Percentiles rank a stretch among this genome's conserved stretches.
Conservation (phyloP, 495 filamentous ascomycete species). For the Aspergillus funiculosus region DNA sequence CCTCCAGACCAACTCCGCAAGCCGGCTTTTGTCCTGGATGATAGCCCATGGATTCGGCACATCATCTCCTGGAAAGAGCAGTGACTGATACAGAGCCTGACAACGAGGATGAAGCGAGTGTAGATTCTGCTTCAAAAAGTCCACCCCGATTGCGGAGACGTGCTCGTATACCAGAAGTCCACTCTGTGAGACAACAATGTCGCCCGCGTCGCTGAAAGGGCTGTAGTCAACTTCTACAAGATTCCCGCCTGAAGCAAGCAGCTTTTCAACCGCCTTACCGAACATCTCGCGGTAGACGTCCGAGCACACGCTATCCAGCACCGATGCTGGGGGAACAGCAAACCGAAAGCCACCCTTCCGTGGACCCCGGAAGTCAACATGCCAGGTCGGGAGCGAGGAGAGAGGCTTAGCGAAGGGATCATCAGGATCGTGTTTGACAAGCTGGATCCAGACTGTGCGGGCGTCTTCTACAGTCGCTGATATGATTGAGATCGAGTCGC, state of each 20-base stretch:
- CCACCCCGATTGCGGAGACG: not conserved
- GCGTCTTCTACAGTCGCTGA: not conserved
- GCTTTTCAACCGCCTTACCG: not conserved
- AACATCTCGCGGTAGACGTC: not conserved
- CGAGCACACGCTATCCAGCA: not conserved
- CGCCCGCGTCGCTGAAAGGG: not conserved
- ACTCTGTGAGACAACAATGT: not conserved
- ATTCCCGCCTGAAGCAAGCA: not conserved
- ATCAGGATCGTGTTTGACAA: not conserved
- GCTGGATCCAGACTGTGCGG: not conserved
- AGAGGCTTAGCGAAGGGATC: not conserved
- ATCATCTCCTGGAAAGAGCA: not conserved
- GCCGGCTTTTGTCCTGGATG: not conserved
- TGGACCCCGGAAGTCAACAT: not conserved
- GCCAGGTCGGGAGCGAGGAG: conserved; percentile 1
- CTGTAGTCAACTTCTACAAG: not conserved
- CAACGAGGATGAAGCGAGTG: not conserved
- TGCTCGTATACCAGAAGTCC: not conserved
- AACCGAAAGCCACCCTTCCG: not conserved
- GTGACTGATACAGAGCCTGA: not conserved
- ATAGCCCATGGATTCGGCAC: not conserved
- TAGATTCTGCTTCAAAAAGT: not conserved
- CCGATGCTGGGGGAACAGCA: not conserved
- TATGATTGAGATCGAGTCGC: not conserved
- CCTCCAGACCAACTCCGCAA: not conserved